Evolutionary conservation across 768 basidiomycete genomes (phyloP).

Genomic region (Hygrocybe coccinea): DNA sequence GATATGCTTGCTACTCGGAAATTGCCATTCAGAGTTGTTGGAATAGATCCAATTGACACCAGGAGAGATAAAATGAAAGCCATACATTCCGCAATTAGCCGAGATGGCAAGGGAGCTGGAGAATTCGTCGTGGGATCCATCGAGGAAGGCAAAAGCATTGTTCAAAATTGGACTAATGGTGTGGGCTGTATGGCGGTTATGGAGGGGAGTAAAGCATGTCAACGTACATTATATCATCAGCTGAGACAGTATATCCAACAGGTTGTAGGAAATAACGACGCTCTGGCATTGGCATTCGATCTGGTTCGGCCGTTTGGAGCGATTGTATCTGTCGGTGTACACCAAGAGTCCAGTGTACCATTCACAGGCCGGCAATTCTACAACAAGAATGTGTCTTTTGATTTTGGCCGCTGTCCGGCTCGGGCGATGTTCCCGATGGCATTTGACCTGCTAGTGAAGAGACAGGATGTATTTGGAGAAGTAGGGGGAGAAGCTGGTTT

Average conservation of each 20-base stretch:
- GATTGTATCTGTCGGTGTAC: constrained; percentile 71
- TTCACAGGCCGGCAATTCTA: constrained; percentile 57
- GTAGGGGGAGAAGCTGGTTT: constrained; percentile 58
- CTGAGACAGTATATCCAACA: constrained; percentile 18
- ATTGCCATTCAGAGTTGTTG: constrained; percentile 52
- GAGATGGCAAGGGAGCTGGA: constrained; percentile 41
- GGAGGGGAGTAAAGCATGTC: constrained; percentile 43
- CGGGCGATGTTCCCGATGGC: constrained; percentile 72
- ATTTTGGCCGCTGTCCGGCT: constrained; percentile 80
- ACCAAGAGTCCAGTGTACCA: constrained; percentile 50
- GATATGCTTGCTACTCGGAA: constrained; percentile 49
- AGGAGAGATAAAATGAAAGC: constrained; percentile 57
- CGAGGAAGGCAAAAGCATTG: constrained; percentile 46
- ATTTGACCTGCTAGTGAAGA: constrained; percentile 62
- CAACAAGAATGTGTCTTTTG: constrained; percentile 72
- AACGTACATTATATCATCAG: not conserved
- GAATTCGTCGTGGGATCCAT: constrained; percentile 48
- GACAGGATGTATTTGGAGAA: constrained; percentile 71
- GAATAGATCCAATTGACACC: constrained; percentile 55
- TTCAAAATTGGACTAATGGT: constrained; percentile 49
- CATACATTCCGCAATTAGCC: constrained; percentile 49
- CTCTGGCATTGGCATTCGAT: constrained; percentile 60
- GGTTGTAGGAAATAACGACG: constrained; percentile 68
- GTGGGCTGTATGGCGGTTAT: constrained; percentile 62
- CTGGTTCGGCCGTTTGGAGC: constrained; percentile 73